Evolutionary conservation across 352 stramenopile species (phyloP).

Genomic region (Phytopythium aichiense): DNA sequence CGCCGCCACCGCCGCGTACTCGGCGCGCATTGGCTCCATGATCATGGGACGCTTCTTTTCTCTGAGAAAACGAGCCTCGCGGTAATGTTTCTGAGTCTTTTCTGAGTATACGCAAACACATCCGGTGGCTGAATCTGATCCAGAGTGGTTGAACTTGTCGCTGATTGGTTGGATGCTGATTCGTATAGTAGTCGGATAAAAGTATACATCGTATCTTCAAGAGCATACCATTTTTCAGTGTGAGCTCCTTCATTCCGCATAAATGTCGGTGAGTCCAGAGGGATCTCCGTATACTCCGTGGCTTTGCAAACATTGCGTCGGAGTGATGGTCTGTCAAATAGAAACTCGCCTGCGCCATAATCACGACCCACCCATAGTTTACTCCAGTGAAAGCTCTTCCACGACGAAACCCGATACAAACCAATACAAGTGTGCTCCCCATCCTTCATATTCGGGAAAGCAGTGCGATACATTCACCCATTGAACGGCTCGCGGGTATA

Average conservation of each 20-base stretch:
- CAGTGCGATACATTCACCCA: background rate
- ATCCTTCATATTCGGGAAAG: background rate
- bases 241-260: background rate
- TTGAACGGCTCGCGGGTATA: background rate
- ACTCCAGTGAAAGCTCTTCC: background rate
- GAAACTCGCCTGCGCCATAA: conserved; percentile 3
- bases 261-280: background rate
- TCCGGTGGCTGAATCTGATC: conserved; percentile 6
- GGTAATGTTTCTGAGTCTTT: conserved; percentile 3
- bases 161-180: conserved; percentile 9
- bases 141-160: conserved; percentile 6
- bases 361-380: background rate
- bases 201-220: background rate
- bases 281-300: conserved; percentile 2
- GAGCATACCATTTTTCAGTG: background rate
- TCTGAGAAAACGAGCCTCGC: background rate
- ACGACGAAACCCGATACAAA: no score
- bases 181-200: background rate
- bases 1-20: conserved; percentile 48
- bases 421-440: background rate
- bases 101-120: background rate
- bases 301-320: conserved; percentile 2
- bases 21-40: conserved; percentile 8
- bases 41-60: background rate
- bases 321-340: background rate